Base-by-base conservation (phyloP, 306 rosid species). In the Glycyrrhiza uralensis region DNA sequence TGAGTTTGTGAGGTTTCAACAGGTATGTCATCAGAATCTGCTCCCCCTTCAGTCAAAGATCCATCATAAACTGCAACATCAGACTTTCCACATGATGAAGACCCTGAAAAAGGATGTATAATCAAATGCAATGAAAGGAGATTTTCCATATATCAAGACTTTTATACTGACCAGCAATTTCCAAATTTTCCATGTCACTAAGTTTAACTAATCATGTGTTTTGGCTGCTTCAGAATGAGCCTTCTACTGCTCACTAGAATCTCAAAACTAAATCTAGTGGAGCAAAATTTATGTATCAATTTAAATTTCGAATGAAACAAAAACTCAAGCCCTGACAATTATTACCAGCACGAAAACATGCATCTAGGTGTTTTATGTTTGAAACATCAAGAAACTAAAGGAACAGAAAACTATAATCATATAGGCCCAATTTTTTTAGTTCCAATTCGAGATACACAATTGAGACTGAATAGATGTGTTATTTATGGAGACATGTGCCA, bases 31-130 rank as follows among this genome's bases (percentile, higher is more conserved):
- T 95, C 90, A 2, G 93, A 13, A 0, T 88, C 80, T 3, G 86
- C 87, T 62, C 97, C 99, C 99, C 99, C 92, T 81, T 95, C 99
- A 0, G 96, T 87, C 99, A 97, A 95, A 15, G 99, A 89, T 66
- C 99, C 99, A 79, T 95, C 99, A 66, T 92, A 95, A 70, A 95
- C 96, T 5, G 89, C 75, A 60, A 86, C 96, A 66, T 92, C 96
- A 19, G 61, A 22, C 68, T 84, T 88, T 42, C 96, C 97, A 55
- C 93, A 20, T 96, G 88, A 77, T 89, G 93, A 59, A 95, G 93
- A 60, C 99, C 97, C 97, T 92, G 83, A 12, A 74, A 56, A 66
- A 23, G 3, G 7, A 66, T 4, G 12, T 44, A 74, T 28, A 19
- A 59, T 22, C 22, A 68, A 41, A 72, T 13, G 28, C 22, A 54